A percentile compares a stretch with the other conserved stretches of the same genome.
These are phyloP conservation scores for Penicillium subrubescens DNA, from an alignment of 495 filamentous ascomycete species.

Conservation along the genomic window DNA sequence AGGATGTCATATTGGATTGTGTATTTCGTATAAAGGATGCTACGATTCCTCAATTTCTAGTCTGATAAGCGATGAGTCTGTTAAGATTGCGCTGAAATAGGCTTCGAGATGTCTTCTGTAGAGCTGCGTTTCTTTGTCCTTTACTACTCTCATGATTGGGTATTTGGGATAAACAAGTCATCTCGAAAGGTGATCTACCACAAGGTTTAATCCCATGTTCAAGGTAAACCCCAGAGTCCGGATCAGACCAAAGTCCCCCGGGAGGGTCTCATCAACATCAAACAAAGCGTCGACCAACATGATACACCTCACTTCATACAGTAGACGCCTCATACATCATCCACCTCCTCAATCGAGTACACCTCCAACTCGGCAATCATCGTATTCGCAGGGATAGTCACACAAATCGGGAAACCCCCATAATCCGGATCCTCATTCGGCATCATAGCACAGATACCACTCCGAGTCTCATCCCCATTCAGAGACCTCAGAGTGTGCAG, in stretches of 20 bases:
- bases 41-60: no score
- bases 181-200: no score
- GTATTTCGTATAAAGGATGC: no score
- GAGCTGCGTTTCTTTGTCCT: no score
- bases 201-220: no score
- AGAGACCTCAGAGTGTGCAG: slow-evolving; percentile 39
- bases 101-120: no score
- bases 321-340: slow-evolving; percentile 12
- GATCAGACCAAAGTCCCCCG: background rate
- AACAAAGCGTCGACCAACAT: background rate
- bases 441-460: slow-evolving; percentile 50
- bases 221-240: no score
- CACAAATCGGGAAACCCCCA: slow-evolving; percentile 51
- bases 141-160: no score
- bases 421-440: slow-evolving; percentile 53
- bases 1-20: no score
- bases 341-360: slow-evolving; percentile 39
- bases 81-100: no score
- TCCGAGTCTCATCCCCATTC: slow-evolving; percentile 54
- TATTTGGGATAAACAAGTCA: no score
- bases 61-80: no score
- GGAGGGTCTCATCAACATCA: background rate
- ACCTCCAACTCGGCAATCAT: slow-evolving; percentile 50
- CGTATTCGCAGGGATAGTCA: slow-evolving; percentile 51
- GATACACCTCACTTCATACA: background rate